Conservation (phyloP, 225 moss, liverwort and hornwort species). For the Physcomitrium patens region DNA sequence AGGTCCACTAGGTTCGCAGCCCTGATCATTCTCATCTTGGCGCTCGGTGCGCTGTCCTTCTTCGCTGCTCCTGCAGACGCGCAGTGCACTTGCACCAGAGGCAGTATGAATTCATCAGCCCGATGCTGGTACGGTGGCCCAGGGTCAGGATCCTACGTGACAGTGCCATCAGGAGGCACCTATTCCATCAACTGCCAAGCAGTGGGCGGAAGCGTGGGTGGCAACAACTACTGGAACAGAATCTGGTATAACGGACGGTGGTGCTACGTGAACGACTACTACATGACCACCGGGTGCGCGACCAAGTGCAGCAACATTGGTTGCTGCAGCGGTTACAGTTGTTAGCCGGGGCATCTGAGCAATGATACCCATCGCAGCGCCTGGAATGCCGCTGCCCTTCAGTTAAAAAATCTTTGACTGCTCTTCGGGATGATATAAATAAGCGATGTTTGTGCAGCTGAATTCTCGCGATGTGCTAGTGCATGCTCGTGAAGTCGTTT, state of each 20-base stretch:
- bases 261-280: background rate
- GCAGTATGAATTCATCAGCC: background rate
- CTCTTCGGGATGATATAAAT: background rate
- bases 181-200: background rate
- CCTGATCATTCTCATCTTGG: background rate
- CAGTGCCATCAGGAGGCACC: background rate
- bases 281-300: background rate
- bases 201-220: rapidly evolving
- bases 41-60: background rate
- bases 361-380: background rate
- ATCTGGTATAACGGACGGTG: rapidly evolving
- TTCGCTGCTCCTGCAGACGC: background rate
- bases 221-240: background rate
- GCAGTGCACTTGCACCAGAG: background rate
- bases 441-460: background rate
- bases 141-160: background rate
- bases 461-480: background rate
- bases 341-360: too few species aligned
- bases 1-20: background rate
- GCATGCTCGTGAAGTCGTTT: background rate
- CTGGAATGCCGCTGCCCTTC: background rate
- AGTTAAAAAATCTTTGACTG: too few species aligned
- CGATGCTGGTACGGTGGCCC: background rate
- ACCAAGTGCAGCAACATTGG: background rate
- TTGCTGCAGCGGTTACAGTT: background rate